Evolutionary conservation across 176 grass and related monocot genomes (phyloP).

Genomic region (Lolium rigidum): DNA sequence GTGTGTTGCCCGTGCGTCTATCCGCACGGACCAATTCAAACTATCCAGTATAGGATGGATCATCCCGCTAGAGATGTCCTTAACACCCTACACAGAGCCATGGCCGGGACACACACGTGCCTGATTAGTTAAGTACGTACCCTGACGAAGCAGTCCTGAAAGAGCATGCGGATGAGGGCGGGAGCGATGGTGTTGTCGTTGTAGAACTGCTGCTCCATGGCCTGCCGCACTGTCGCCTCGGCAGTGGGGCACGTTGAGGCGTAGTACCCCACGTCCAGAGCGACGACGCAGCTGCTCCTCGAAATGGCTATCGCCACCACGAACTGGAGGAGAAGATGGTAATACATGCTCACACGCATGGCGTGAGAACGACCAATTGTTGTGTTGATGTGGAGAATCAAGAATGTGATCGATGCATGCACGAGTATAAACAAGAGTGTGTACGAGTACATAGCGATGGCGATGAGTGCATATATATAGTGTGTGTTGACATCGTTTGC

Average conservation of each 20-base stretch:
- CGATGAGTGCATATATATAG: too few relatives aligned
- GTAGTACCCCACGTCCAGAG: constrained; percentile 54
- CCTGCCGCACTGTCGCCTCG: constrained; percentile 41
- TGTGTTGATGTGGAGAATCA: neutral
- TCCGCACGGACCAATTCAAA: too few relatives aligned
- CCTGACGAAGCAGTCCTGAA: constrained; percentile 45
- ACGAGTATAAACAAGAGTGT: neutral
- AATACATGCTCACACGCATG: neutral
- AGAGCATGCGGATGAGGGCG: constrained; percentile 52
- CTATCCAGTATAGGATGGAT: too few relatives aligned
- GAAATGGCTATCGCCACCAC: neutral
- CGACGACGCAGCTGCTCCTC: neutral
- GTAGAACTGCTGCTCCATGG: constrained; percentile 43
- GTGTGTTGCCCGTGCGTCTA: too few relatives aligned
- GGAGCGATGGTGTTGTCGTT: constrained; percentile 32
- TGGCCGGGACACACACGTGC: too few relatives aligned
- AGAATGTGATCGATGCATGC: neutral
- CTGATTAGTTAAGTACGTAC: constrained; percentile 7
- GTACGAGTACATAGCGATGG: too few relatives aligned
- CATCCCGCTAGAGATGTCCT: too few relatives aligned
- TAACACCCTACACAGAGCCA: too few relatives aligned
- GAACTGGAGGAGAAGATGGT: neutral
- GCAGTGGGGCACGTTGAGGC: constrained; percentile 47
- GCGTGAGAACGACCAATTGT: neutral
- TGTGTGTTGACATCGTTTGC: neutral